Evolutionary conservation across 2,329 filamentous ascomycete species (phyloP).

Genomic region (Chaetomium sp.): DNA sequence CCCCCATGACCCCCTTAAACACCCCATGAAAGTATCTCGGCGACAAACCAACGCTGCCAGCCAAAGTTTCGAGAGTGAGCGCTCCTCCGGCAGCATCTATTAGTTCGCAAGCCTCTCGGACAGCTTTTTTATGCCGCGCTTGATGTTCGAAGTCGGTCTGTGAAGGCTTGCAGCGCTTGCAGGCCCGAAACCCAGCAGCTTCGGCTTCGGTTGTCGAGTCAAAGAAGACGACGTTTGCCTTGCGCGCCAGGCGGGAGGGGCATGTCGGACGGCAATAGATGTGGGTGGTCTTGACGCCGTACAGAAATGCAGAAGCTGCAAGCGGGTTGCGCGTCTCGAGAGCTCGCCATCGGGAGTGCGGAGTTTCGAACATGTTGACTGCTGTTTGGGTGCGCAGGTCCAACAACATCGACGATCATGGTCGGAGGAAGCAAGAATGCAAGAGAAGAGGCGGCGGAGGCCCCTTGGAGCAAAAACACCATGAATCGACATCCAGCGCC

Average conservation of each 20-base stretch:
- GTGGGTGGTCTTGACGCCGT: constrained; percentile 8
- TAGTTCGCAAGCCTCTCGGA: constrained; percentile 3
- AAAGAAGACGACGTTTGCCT: constrained; percentile 15
- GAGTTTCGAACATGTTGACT: constrained; percentile 2
- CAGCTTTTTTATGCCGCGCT: neutral
- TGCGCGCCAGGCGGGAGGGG: constrained; percentile 1
- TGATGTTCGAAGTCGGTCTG: neutral
- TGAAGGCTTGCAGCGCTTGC: constrained; percentile 12
- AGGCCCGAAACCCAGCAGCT: constrained; percentile 6
- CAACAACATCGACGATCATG: neutral
- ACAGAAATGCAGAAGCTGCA: constrained; percentile 7
- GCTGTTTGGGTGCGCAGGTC: neutral
- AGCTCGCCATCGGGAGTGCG: constrained; percentile 11
- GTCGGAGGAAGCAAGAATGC: too few species aligned
- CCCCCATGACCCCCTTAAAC: constrained; percentile 5
- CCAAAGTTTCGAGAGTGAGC: neutral
- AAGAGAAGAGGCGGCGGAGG: neutral
- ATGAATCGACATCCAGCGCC: neutral
- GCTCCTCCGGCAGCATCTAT: neutral
- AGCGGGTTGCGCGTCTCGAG: constrained; percentile 6
- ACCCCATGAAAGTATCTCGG: constrained; percentile 12
- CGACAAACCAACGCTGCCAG: constrained; percentile 2
- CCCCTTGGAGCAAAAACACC: neutral
- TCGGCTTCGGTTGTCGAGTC: neutral
- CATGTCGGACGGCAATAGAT: constrained; percentile 16